phyloP scores from a whole-genome alignment of 805 yeast genomes.

The Saturnispora saitoi region DNA sequence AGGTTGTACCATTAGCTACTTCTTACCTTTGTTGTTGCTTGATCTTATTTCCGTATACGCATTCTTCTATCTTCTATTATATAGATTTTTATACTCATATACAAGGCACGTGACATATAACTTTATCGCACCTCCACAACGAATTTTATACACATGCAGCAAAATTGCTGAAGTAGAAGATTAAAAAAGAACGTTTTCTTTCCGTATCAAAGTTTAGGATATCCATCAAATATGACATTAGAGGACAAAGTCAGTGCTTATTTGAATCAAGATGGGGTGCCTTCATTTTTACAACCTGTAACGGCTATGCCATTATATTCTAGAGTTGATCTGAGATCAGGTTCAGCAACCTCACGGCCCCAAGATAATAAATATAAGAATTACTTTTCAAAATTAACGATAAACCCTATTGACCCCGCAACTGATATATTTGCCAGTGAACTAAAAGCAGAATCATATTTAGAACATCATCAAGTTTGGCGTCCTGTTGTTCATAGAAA shows the following conservation, averaged over 20 bases:
- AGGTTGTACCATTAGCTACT: too few relatives aligned
- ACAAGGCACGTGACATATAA: too few relatives aligned
- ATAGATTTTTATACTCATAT: too few relatives aligned
- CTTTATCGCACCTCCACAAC: too few relatives aligned
- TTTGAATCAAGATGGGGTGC: not conserved
- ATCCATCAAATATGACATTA: not conserved
- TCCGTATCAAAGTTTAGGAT: not conserved
- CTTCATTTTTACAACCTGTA: constrained; percentile 3
- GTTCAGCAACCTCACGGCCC: not conserved
- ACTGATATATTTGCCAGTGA: not conserved
- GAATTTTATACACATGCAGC: too few relatives aligned
- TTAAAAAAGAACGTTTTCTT: too few relatives aligned
- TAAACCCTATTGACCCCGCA: not conserved
- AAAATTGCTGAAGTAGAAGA: too few relatives aligned
- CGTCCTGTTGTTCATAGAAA: constrained; percentile 6
- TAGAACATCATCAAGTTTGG: constrained; percentile 10
- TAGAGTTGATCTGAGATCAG: not conserved
- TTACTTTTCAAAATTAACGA: constrained; percentile 17
- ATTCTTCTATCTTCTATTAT: too few relatives aligned
- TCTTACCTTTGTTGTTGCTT: too few relatives aligned
- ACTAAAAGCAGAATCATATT: not conserved
- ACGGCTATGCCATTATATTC: constrained; percentile 7
- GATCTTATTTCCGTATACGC: too few relatives aligned
- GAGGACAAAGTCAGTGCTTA: not conserved
- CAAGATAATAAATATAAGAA: constrained; percentile 16